A percentile compares a stretch with the other conserved stretches of the same genome.
Conservation (phyloP, 805 yeast species). For the Candida patagonica region DNA sequence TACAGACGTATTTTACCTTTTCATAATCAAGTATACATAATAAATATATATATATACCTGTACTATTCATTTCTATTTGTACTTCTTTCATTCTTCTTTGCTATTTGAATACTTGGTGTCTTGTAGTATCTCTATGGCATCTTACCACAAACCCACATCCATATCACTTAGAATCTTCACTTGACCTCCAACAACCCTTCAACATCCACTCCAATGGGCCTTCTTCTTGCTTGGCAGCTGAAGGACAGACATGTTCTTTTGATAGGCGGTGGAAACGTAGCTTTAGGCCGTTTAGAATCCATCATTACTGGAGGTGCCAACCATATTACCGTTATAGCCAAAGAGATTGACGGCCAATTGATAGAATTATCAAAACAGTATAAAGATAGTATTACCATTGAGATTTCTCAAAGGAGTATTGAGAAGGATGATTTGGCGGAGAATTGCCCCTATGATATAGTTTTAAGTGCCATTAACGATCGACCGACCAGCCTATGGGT, state of each 20-base stretch:
- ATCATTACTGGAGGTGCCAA: conserved; percentile 58
- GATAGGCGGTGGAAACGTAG: conserved; percentile 65
- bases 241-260: conserved; percentile 53
- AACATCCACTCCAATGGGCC: conserved; percentile 1
- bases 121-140: too few relatives aligned
- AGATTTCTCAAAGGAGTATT: conserved; percentile 6
- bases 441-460: conserved; percentile 42
- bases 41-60: too few relatives aligned
- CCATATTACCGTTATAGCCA: conserved; percentile 53
- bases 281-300: conserved; percentile 57
- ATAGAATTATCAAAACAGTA: conserved; percentile 44
- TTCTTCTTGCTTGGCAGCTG: conserved; percentile 13
- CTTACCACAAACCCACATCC: too few relatives aligned
- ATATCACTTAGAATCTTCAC: too few relatives aligned
- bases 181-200: too few relatives aligned
- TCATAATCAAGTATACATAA: too few relatives aligned
- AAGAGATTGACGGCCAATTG: conserved; percentile 23
- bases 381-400: conserved; percentile 1
- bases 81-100: too few relatives aligned
- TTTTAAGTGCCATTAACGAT: conserved; percentile 50
- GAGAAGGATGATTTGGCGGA: conserved; percentile 16
- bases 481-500: conserved; percentile 48
- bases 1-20: too few relatives aligned
- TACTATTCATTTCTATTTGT: too few relatives aligned
- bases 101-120: too few relatives aligned